Evolutionary conservation across 202 grass and related monocot genomes (phyloP).

Genomic region (Setaria italica): DNA sequence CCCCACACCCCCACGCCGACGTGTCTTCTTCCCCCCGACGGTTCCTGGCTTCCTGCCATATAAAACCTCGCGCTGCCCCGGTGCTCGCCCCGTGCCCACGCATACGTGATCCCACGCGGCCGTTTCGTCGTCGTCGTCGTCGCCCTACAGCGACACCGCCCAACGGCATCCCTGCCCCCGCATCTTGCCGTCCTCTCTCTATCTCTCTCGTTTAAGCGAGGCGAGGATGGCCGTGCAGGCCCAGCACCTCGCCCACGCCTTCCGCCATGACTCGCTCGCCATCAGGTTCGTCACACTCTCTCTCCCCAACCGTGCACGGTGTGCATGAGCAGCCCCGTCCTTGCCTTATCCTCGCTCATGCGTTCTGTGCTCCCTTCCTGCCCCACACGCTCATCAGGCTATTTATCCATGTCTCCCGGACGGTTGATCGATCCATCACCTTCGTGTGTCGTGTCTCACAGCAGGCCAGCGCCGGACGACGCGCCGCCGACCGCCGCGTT

Average conservation of each 20-base stretch:
- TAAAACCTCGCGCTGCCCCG: conserved; percentile 26
- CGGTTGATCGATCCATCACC: background rate
- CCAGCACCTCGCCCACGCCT: conserved; percentile 47
- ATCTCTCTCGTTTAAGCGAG: background rate
- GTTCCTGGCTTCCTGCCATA: background rate
- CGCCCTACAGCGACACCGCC: conserved; percentile 21
- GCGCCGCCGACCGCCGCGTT: background rate
- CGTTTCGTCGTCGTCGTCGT: background rate
- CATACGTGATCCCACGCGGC: background rate
- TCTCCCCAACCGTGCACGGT: no score
- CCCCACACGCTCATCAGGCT: background rate
- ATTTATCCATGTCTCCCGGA: conserved; percentile 1
- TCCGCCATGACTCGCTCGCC: conserved; percentile 52
- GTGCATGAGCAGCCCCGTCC: no score
- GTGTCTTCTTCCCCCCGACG: background rate
- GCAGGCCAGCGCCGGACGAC: conserved; percentile 15
- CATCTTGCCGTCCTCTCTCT: background rate
- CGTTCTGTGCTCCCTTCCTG: conserved; percentile 19
- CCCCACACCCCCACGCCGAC: background rate
- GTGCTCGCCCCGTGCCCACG: background rate
- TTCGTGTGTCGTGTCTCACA: conserved; percentile 13
- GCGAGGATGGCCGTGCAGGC: conserved; percentile 58
- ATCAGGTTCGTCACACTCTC: conserved; percentile 34
- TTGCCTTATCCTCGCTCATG: background rate
- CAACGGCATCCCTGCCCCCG: background rate